Evolutionary conservation across 106 monocot species (phyloP), one percentile per base, ranked within the genome.

Genomic region (Ottelia alismoides): DNA sequence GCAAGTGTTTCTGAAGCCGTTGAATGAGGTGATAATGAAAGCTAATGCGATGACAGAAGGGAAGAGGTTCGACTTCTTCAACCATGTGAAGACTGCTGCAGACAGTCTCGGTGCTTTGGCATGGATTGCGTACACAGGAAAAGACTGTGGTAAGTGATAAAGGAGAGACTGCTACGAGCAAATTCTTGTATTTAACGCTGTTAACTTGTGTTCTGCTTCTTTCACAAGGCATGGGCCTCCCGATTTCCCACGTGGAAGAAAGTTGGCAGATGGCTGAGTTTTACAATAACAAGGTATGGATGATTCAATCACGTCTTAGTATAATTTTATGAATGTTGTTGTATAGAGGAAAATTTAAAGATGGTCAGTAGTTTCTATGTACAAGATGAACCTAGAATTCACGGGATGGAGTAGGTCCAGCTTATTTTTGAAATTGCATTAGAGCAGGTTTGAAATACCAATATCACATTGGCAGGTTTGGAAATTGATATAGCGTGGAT

Each of bases 221-320:
- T 48, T 45, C 61, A 22, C 14, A 62, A 98, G 96, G 96, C 20
- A 85, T 89, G 85, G 85, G 78, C 58, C 71, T 98, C 61, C 96
- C 96, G 52, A 89, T 60, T 60, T 67, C 96, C 22, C 89, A 98
- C 63, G 96, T 98, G 23, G 96, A 98, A 71, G 96, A 98, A 62
- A 85, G 89, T 65, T 98, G 96, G 96, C 96, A 98, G 65, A 98
- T 85, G 85, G 89, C 96, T 68, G 96, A 98, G 75, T 98, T 98
- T 58, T 89, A 98, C 54, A 89, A 78, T 57, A 88, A 88, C 61
- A 93, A 93, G 92, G 92, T 80, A 72, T 59, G 49, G n/a, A n/a
- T n/a, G n/a, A n/a, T n/a, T n/a, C n/a, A n/a, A n/a, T n/a, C n/a
- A n/a, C n/a, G n/a, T n/a, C n/a, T n/a, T n/a, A n/a, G n/a, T n/a